phyloP scores from a whole-genome alignment of 2,329 filamentous ascomycete species.

The Aspergillus ochraceoroseus region DNA sequence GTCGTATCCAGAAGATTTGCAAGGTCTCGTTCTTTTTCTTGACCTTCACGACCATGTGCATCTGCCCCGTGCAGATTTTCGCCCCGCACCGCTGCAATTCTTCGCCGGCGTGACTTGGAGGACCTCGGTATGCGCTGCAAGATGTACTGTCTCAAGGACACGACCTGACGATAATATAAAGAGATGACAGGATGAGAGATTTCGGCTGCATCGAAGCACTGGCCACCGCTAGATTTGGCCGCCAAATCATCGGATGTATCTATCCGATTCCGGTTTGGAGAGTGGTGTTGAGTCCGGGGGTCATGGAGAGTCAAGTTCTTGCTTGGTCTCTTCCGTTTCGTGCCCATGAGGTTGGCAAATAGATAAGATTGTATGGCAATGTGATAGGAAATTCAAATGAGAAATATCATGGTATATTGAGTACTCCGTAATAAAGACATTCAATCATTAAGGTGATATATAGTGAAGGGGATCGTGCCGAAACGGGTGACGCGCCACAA shows the following conservation, averaged over 20 bases:
- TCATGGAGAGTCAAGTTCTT: no score
- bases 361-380: no score
- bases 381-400: no score
- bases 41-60: constrained; percentile 9
- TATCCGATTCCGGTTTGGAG: no score
- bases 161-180: constrained; percentile 61
- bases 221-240: constrained; percentile 13
- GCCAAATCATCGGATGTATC: no score
- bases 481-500: no score
- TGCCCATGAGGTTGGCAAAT: constrained; percentile 12
- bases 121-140: constrained; percentile 60
- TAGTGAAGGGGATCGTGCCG: no score
- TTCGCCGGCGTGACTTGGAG: constrained; percentile 54
- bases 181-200: constrained; percentile 59
- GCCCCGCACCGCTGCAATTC: constrained; percentile 38
- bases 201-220: constrained; percentile 14
- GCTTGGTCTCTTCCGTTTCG: constrained; percentile 42
- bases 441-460: no score
- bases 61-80: constrained; percentile 12
- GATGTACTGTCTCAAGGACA: constrained; percentile 66
- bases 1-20: constrained; percentile 62
- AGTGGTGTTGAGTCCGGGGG: no score
- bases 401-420: no score
- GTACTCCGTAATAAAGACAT: no score
- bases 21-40: constrained; percentile 37